A percentile compares a stretch with the other conserved stretches of the same genome.
Conservation (phyloP, 306 rosid genomes). For the Cucumis sativus region Cucumber_9930_V3 NC_026660.2:3880001-3880500, state of each 20-base stretch:
- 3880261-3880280: conserved; percentile 28
- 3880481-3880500: conserved; percentile 23
- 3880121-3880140: background rate
- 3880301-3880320: background rate
- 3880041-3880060: conserved; percentile 20
- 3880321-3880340: background rate
- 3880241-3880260: conserved; percentile 21
- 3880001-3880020: conserved; percentile 21
- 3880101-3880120: background rate
- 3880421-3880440: too few species aligned
- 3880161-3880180: background rate
- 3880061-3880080: conserved; percentile 2
- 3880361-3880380: background rate
- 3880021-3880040: conserved; percentile 27
- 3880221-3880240: conserved; percentile 23
- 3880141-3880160: background rate
- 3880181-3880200: conserved; percentile 3
- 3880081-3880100: background rate
- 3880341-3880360: background rate
- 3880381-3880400: conserved; percentile 3
- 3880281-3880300: background rate
- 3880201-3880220: conserved; percentile 15
- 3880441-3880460: conserved; percentile 18
- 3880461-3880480: conserved; percentile 17
- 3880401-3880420: background rate